These are phyloP conservation scores for Niveomyces coronatus DNA, from an alignment of 2,329 filamentous ascomycete species.

Conservation along the genomic window DNA sequence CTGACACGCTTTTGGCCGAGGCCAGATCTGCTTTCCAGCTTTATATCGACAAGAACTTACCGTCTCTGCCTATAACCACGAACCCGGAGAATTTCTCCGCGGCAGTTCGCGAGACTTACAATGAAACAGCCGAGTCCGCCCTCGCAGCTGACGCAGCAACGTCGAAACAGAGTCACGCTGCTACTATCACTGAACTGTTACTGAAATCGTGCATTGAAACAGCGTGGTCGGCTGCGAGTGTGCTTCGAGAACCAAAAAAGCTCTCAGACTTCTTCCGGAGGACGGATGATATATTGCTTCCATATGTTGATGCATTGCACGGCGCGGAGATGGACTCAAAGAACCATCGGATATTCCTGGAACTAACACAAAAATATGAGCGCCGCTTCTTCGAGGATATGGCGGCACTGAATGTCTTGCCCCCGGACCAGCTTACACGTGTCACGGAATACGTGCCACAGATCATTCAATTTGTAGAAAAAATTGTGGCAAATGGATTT, in stretches of 20 bases:
- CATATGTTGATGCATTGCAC: neutral
- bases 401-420: slow-evolving; percentile 68
- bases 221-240: neutral
- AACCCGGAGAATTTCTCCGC: neutral
- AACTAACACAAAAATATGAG: neutral
- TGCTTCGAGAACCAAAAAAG: neutral
- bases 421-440: slow-evolving; percentile 71
- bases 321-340: neutral
- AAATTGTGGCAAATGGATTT: slow-evolving; percentile 56
- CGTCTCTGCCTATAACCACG: neutral
- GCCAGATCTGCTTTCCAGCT: slow-evolving; percentile 2
- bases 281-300: neutral
- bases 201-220: neutral
- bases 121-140: neutral
- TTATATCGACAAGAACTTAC: neutral
- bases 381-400: slow-evolving; percentile 2
- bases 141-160: neutral
- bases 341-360: neutral
- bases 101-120: neutral
- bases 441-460: slow-evolving; percentile 85
- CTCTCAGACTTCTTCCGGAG: neutral
- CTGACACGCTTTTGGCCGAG: slow-evolving; percentile 12
- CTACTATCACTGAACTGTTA: neutral
- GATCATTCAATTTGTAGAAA: slow-evolving; percentile 75
- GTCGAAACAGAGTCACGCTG: neutral